Conservation (phyloP, 169 alveolate genomes). For the Miamiensis avidus region DNA sequence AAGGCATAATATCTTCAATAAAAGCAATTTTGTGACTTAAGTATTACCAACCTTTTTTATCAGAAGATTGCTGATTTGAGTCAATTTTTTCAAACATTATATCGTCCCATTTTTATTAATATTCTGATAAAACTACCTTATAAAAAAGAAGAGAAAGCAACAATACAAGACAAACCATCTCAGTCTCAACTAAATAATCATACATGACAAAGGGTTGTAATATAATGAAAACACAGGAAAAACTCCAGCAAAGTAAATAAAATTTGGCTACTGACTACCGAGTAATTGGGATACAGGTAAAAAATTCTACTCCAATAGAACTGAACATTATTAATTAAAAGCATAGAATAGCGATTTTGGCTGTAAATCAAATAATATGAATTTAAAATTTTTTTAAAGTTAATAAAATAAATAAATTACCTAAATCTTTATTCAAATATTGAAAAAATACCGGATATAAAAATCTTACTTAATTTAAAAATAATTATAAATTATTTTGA, state of each 20-base stretch:
- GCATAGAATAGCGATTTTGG: background rate
- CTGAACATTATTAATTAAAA: background rate
- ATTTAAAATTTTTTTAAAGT: too few relatives aligned
- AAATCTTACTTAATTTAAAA: background rate
- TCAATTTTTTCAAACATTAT: background rate
- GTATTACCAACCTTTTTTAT: background rate
- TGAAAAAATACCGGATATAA: background rate
- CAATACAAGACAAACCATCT: background rate
- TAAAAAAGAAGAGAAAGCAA: background rate
- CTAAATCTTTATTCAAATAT: background rate
- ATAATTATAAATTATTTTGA: too few relatives aligned
- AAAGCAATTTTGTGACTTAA: background rate
- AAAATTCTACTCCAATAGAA: background rate
- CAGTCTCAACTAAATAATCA: background rate
- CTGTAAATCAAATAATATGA: background rate
- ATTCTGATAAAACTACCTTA: too few relatives aligned
- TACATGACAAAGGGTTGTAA: background rate
- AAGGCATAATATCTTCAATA: background rate
- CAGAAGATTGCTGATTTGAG: background rate
- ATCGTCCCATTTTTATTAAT: background rate
- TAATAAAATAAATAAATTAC: background rate
- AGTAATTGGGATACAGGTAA: background rate
- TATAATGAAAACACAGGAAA: background rate
- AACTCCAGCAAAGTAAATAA: background rate
- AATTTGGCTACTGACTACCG: background rate